These are phyloP conservation scores for Didymella pinodella DNA, from an alignment of 2,329 filamentous ascomycete genomes.

Conservation along the genomic window DNA sequence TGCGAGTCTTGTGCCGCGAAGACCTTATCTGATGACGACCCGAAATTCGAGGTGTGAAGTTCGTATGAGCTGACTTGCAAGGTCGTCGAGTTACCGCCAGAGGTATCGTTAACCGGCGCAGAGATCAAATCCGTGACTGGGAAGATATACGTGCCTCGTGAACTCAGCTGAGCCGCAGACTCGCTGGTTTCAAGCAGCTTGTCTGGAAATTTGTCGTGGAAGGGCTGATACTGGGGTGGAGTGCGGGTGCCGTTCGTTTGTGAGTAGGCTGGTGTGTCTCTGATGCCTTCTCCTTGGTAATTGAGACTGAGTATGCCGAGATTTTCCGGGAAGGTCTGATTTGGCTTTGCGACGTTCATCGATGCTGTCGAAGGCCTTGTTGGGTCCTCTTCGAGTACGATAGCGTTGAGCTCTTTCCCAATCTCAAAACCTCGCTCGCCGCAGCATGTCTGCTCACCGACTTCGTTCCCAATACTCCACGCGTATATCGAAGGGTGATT, in stretches of 20 bases:
- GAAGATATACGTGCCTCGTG: slow-evolving; percentile 62
- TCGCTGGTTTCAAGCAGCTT: neutral
- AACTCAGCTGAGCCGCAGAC: slow-evolving; percentile 54
- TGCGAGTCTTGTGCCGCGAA: slow-evolving; percentile 58
- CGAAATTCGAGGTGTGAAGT: slow-evolving; percentile 57
- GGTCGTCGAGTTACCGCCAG: slow-evolving; percentile 46
- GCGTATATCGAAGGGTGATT: slow-evolving; percentile 63
- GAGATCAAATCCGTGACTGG: slow-evolving; percentile 54
- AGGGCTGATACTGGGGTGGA: neutral
- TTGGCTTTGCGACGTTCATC: slow-evolving; percentile 57
- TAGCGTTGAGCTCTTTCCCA: slow-evolving; percentile 50
- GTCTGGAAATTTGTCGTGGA: neutral
- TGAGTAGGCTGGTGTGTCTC: slow-evolving; percentile 43
- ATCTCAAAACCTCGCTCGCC: slow-evolving; percentile 41
- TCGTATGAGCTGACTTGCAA: slow-evolving; percentile 60
- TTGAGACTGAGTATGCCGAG: slow-evolving; percentile 61
- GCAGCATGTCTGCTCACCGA: slow-evolving; percentile 56
- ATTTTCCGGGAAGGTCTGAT: slow-evolving; percentile 49
- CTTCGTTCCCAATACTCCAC: slow-evolving; percentile 65
- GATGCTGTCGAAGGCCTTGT: slow-evolving; percentile 53
- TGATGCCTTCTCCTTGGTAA: slow-evolving; percentile 61
- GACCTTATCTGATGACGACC: slow-evolving; percentile 61
- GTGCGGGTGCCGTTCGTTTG: slow-evolving; percentile 24
- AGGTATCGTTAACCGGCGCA: slow-evolving; percentile 47
- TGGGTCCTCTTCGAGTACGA: slow-evolving; percentile 51